A percentile compares a stretch with the other conserved stretches of the same genome.
These are phyloP conservation scores for Tranzscheliella williamsii DNA, from an alignment of 1,284 basidiomycete genomes.

Conservation along the genomic window DNA sequence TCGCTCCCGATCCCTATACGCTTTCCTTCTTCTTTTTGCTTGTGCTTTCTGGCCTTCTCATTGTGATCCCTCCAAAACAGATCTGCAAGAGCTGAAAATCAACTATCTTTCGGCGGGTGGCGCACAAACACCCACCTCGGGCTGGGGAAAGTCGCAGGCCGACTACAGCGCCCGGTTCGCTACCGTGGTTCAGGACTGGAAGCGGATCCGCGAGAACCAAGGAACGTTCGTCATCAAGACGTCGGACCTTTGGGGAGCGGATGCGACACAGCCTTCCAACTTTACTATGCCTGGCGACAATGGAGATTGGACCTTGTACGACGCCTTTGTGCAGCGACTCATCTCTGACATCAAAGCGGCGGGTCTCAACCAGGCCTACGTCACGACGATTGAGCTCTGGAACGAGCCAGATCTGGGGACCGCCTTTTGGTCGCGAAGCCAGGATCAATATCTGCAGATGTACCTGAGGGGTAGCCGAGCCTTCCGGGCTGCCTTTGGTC, in stretches of 20 bases:
- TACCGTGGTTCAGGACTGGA: neutral
- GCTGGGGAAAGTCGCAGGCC: neutral
- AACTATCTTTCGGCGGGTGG: constrained; percentile 7
- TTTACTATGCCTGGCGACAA: constrained; percentile 9
- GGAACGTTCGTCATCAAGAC: constrained; percentile 6
- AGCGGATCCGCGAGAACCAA: constrained; percentile 1
- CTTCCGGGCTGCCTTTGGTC: constrained; percentile 2
- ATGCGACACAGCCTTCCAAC: neutral
- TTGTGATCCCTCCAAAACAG: too few species aligned
- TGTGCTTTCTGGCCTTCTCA: too few species aligned
- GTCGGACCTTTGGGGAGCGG: constrained; percentile 8
- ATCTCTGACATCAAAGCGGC: constrained; percentile 7
- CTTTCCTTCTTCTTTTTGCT: too few species aligned
- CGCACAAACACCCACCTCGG: constrained; percentile 2
- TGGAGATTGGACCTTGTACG: constrained; percentile 7
- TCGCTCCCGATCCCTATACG: too few species aligned
- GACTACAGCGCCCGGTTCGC: constrained; percentile 2
- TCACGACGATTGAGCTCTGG: constrained; percentile 4
- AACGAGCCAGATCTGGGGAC: constrained; percentile 3
- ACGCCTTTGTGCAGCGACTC: constrained; percentile 8
- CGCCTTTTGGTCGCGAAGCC: constrained; percentile 1
- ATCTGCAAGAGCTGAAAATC: neutral
- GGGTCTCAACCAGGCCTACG: neutral
- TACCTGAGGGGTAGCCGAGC: neutral
- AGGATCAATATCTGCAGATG: constrained; percentile 2